A percentile compares a stretch with the other conserved stretches of the same genome.
These are phyloP conservation scores for Penicillium coffeae DNA, from an alignment of 495 filamentous ascomycete species.

Conservation along the genomic window DNA sequence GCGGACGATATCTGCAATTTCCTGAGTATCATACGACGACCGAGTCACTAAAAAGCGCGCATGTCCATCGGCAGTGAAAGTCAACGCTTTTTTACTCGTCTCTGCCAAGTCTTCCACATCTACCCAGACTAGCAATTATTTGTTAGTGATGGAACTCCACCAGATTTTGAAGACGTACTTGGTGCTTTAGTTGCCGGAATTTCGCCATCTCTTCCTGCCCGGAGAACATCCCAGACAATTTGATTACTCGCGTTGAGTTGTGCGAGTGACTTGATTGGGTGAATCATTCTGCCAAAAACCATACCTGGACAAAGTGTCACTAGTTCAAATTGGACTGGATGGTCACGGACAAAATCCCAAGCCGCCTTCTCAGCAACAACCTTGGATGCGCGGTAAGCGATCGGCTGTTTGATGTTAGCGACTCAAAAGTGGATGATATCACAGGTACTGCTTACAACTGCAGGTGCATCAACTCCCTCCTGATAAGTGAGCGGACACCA, in stretches of 20 bases:
- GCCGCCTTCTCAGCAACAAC: constrained; percentile 30
- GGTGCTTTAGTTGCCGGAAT: constrained; percentile 22
- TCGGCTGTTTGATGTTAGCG: constrained; percentile 12
- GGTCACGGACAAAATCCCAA: constrained; percentile 27
- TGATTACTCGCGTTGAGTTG: constrained; percentile 27
- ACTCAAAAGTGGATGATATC: neutral
- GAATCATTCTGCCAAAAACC: constrained; percentile 30
- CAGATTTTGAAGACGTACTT: constrained; percentile 5
- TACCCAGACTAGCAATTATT: constrained; percentile 19
- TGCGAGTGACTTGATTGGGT: constrained; percentile 18
- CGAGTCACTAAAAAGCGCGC: constrained; percentile 34
- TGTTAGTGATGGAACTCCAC: neutral
- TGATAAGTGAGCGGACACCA: constrained; percentile 35
- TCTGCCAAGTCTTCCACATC: constrained; percentile 35
- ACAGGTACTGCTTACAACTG: constrained; percentile 15
- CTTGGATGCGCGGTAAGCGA: constrained; percentile 36
- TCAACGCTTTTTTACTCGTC: constrained; percentile 27
- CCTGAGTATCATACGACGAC: constrained; percentile 27
- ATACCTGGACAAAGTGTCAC: constrained; percentile 24
- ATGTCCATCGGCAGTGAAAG: constrained; percentile 20
- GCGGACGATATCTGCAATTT: constrained; percentile 30
- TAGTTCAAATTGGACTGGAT: constrained; percentile 21
- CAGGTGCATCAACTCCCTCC: constrained; percentile 26
- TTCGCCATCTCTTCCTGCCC: constrained; percentile 12
- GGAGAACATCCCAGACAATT: constrained; percentile 27